Base-by-base conservation (phyloP, 306 rosid species). In the Prunus armeniaca region DNA sequence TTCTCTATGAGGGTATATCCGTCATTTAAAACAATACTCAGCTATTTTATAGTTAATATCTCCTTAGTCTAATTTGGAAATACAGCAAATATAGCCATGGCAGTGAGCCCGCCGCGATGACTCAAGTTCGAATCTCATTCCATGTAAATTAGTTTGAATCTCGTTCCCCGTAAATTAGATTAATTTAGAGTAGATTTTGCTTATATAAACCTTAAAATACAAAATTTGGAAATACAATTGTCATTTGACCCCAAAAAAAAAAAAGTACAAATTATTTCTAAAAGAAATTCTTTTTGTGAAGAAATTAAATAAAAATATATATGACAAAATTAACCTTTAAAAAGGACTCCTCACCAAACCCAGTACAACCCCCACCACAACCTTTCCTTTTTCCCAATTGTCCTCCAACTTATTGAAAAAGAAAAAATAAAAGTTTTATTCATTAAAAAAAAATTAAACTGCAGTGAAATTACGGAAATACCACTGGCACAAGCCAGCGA, bases 281-380 rank as follows among this genome's bases (percentile, higher is more conserved):
- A 55, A 56, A 46, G 43, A 38, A 38, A 38, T 38, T 38, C 9
- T 38, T 38, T 38, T 38, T 38, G 9, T 24, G 62, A 24, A 7
- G 14, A 60, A 38, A 49, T 25, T 15, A 22, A 47, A 65, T 22
- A 19, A 52, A 55, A 58, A 20, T n/a, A 15, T n/a, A 58, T 61
- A 69, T 60, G 79, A 75, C 81, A 51, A 79, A 81, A 67, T 54
- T 81, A 77, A 75, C 88, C 83, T 73, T 38, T 65, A 75, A 81
- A 76, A 83, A 41, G 69, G 79, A 81, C 74, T 58, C 9, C 63
- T 72, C 76, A 80, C 88, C 79, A 65, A 79, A 78, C 73, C 73
- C 81, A 61, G 77, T 46, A 25, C 58, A 25, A 25, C 49, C 10
- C 58, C 49, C 54, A 30, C 76, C 65, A 78, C 81, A 65, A 60